These are phyloP conservation scores for Sergeia podlipaevii DNA, from an alignment of 208 protist species.

Conservation along the genomic window DNA sequence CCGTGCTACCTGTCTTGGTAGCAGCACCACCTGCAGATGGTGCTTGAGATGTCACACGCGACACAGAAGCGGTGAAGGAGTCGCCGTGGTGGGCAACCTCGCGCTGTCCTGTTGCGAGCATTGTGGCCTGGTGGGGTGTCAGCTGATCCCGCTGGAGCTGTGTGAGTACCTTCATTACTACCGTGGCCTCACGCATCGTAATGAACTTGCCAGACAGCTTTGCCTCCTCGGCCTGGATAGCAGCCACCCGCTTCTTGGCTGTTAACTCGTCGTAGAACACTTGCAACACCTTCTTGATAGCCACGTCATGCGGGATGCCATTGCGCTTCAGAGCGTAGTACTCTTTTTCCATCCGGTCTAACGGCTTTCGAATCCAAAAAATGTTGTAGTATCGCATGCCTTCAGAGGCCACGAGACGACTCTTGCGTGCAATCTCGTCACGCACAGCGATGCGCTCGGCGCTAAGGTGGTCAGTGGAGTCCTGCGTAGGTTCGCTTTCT, in stretches of 20 bases:
- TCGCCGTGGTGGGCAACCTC: conserved; percentile 24
- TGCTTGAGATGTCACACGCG: conserved; percentile 8
- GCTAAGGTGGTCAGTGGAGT: conserved; percentile 48
- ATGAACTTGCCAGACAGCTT: conserved; percentile 87
- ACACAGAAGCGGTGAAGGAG: conserved; percentile 36
- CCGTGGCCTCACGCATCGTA: conserved; percentile 86
- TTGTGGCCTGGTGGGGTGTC: conserved; percentile 76
- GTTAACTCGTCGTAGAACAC: conserved; percentile 77
- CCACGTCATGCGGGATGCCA: conserved; percentile 63
- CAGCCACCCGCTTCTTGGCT: conserved; percentile 78
- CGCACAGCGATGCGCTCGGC: conserved; percentile 66
- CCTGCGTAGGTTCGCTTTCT: conserved; percentile 70
- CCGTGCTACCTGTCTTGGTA: conserved; percentile 7
- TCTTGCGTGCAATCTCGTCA: conserved; percentile 77
- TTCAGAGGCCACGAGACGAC: conserved; percentile 78
- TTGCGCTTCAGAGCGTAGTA: conserved; percentile 78
- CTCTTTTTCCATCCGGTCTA: conserved; percentile 89
- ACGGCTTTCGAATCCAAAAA: conserved; percentile 89
- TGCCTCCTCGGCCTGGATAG: conserved; percentile 88
- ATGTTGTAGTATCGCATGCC: conserved; percentile 93
- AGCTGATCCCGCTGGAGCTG: conserved; percentile 85
- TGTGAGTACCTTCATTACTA: conserved; percentile 78
- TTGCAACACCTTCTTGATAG: conserved; percentile 77
- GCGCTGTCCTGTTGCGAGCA: conserved; percentile 59
- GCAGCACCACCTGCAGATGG: neutral